Percentiles rank a stretch among this genome's conserved stretches.
phyloP scores from a whole-genome alignment of 2,329 filamentous ascomycete genomes.

The Pestalotiopsis sp. region DNA sequence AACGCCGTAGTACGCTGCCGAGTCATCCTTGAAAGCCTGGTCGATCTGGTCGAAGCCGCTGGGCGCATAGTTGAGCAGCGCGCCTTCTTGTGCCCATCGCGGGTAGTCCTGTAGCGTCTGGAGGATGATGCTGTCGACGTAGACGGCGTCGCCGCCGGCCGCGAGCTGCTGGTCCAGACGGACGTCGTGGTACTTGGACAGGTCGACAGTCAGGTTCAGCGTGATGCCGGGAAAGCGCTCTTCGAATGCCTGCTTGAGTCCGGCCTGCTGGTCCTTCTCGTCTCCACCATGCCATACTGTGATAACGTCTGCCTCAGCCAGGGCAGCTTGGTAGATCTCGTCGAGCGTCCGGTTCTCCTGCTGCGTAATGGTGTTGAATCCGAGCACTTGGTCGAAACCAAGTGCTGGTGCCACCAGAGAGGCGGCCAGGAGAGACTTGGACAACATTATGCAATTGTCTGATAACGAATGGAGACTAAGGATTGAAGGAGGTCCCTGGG shows the following conservation, averaged over 20 bases:
- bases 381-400: slow-evolving; percentile 27
- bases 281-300: slow-evolving; percentile 54
- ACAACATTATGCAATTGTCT: neutral
- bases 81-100: slow-evolving; percentile 50
- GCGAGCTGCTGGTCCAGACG: slow-evolving; percentile 48
- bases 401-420: neutral
- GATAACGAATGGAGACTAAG: neutral
- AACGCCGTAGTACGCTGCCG: slow-evolving; percentile 45
- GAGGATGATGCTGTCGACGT: slow-evolving; percentile 48
- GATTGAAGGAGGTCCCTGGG: neutral
- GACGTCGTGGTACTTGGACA: slow-evolving; percentile 57
- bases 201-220: slow-evolving; percentile 55
- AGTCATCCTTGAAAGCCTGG: slow-evolving; percentile 41
- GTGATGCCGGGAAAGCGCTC: slow-evolving; percentile 49
- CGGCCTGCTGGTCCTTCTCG: slow-evolving; percentile 40
- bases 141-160: slow-evolving; percentile 29
- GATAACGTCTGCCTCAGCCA: slow-evolving; percentile 44
- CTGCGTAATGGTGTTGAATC: slow-evolving; percentile 23
- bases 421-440: neutral
- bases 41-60: slow-evolving; percentile 45
- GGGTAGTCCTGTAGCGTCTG: slow-evolving; percentile 56
- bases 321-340: slow-evolving; percentile 50
- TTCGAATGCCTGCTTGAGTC: slow-evolving; percentile 46
- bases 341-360: slow-evolving; percentile 50
- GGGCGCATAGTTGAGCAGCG: slow-evolving; percentile 52